Base-by-base conservation (phyloP, 2,329 filamentous ascomycete genomes). In the Pleurostoma richardsiae region DNA sequence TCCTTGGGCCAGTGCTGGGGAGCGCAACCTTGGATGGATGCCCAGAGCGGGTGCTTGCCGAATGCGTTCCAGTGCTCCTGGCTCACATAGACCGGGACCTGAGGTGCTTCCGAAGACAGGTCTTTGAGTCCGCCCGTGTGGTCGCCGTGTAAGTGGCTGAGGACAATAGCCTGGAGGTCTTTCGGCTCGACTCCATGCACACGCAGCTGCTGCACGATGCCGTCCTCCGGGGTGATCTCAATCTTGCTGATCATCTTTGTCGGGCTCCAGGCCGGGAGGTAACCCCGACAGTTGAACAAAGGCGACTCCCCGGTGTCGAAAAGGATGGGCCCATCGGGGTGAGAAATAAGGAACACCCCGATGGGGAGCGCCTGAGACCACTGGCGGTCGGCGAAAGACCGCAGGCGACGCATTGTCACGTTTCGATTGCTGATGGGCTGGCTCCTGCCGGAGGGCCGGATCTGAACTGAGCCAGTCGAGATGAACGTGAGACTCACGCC, bases 41-140 rank as follows among this genome's bases (percentile, higher is more conserved):
- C 63, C 30, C 53, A 54, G 10, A 59, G 19, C 6, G 53, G 56
- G 28, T 54, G 51, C 45, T 61, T 54, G 6, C 59, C 57, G 42
- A 65, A 63, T 2, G 55, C 54, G 6, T 56, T 44, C 62, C 62
- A 65, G 45, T 66, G 62, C 39, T 62, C 56, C 5, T 51, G 48
- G 40, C 52, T 54, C 28, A 62, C 43, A 29, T 50, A 61, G 6
- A 66, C 51, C 4, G 60, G 59, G 6, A 59, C 48, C 30, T 54
- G 49, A 2, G 58, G 57, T 19, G 55, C 56, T n/a, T 50, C 55
- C 4, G 44, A 52, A 11, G 51, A 38, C 10, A 65, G 43, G 33
- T 64, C 57, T 36, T 52, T 48, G n/a, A 61, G 45, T 1, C 57
- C 56, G 10, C 58, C 59, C 2, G 51, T 49, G 39, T 62, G 59